Base-by-base conservation (phyloP, 352 stramenopile species). In the Blastocystis sp. region DNA sequence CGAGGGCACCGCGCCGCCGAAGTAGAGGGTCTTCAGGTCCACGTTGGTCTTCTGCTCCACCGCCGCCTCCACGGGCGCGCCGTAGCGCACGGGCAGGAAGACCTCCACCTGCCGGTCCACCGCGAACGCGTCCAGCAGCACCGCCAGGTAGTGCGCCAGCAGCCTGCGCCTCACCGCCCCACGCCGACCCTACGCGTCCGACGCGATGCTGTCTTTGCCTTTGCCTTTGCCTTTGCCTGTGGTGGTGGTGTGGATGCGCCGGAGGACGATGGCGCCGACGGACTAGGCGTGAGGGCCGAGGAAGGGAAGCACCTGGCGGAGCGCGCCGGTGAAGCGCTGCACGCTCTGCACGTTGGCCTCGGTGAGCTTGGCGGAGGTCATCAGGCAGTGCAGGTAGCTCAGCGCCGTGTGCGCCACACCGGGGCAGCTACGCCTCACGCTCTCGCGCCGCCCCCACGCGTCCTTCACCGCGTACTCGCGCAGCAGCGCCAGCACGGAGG, bases 21-120 rank as follows among this genome's bases (percentile, higher is more conserved):
- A 84, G 45, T 84, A 84, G 2, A 42, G 11, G 10, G 68, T 21
- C 60, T 84, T 84, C 57, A 84, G 74, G 40, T 54, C 65, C 19
- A 84, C 2, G 45, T 84, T 84, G 21, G 45, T 62, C 17, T 84
- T 84, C 48, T 57, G 6, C 6, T 14, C 48, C 48, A 57, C 48
- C 48, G 6, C 48, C 48, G 48, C 48, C 48, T 7, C 48, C 6
- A 14, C 48, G 38, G 14, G 48, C 52, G 24, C 54, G n/a, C 74
- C 57, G 45, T 84, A 84, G n/a, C n/a, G 52, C 34, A 84, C 45
- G 24, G 74, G 74, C 0, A 45, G 65, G 57, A 52, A 84, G 74
- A 84, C 45, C 21, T 52, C 24, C 34, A 84, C 69, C 54, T 84
- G 45, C 1, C 74, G 21, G n/a, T 84, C 74, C 28, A 68, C 34